Base-by-base conservation (phyloP, 2,329 filamentous ascomycete genomes). In the Paramyrothecium roridum region DNA sequence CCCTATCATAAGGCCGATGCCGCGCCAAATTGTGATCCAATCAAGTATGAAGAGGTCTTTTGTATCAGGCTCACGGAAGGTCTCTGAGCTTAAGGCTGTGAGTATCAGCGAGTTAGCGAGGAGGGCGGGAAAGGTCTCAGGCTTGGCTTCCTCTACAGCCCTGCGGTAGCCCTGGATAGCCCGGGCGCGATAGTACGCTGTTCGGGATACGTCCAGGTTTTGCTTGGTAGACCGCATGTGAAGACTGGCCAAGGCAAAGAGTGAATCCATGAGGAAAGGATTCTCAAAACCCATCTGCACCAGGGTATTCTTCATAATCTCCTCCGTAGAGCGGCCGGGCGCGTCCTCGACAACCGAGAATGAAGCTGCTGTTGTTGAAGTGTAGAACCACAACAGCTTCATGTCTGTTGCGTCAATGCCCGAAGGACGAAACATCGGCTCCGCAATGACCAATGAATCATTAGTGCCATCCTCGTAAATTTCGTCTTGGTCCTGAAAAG, bases 331-430 rank as follows among this genome's bases (percentile, higher is more conserved):
- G 11, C 66, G 60, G 3, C 70, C 49, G 3, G 20, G 67, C 8
- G 62, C 63, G 37, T 70, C 70, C 17, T 67, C 65, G 21, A 75
- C 66, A 26, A 77, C 66, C 16, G 76, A 72, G 62, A 84, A 81
- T 16, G 77, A 78, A 3, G 67, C 57, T 59, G 70, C 79, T 10
- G 78, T 80, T 33, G 74, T 65, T 10, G 70, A 71, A 13, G 77
- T 79, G 61, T 81, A 84, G 61, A 81, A 81, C 80, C 80, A 84
- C 8, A 84, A 63, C 45, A 84, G 73, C 58, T 75, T 77, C 78
- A 84, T 80, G 57, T 84, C 80, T 23, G 69, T 59, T 33, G 72
- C 68, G 45, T 74, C 67, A 52, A 72, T 64, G 13, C 65, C 65
- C 1, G 56, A 55, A 1, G 76, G 65, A 11, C 59, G 74, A 59